A percentile compares a stretch with the other conserved stretches of the same genome.
These are phyloP conservation scores for Diplodia scrobiculata DNA, from an alignment of 2,329 filamentous ascomycete genomes.

Conservation along the genomic window DNA sequence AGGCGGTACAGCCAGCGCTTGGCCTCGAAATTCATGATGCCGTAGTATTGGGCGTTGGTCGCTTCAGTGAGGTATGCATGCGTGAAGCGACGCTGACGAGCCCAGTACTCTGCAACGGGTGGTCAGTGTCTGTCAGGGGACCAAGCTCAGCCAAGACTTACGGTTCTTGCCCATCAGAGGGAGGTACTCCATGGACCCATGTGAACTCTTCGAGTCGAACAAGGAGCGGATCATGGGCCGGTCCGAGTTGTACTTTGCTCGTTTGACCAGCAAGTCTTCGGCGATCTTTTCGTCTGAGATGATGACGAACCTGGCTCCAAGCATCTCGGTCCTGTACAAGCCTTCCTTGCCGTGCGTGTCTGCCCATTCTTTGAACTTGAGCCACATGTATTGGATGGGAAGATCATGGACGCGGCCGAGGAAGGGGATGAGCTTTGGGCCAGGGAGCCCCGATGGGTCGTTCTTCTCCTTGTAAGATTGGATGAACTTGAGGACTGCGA, in stretches of 20 bases:
- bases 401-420: constrained; percentile 51
- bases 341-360: constrained; percentile 37
- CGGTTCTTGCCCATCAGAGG: constrained; percentile 60
- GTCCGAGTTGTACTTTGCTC: constrained; percentile 57
- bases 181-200: constrained; percentile 60
- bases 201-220: constrained; percentile 58
- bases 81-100: constrained; percentile 57
- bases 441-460: constrained; percentile 40
- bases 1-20: constrained; percentile 58
- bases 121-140: not conserved
- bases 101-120: constrained; percentile 53
- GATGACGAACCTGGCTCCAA: constrained; percentile 51
- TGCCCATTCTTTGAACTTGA: constrained; percentile 54
- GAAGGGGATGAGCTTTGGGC: constrained; percentile 45
- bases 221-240: constrained; percentile 54
- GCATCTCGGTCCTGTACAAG: constrained; percentile 42
- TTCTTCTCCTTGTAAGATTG: constrained; percentile 18
- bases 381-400: constrained; percentile 55
- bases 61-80: constrained; percentile 56
- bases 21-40: constrained; percentile 56
- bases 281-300: constrained; percentile 57
- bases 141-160: constrained; percentile 37
- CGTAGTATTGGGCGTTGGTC: constrained; percentile 50
- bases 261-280: constrained; percentile 57
- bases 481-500: constrained; percentile 36